Conservation (phyloP, 2,329 filamentous ascomycete species). For the Fusarium sterilihyphosum region DNA sequence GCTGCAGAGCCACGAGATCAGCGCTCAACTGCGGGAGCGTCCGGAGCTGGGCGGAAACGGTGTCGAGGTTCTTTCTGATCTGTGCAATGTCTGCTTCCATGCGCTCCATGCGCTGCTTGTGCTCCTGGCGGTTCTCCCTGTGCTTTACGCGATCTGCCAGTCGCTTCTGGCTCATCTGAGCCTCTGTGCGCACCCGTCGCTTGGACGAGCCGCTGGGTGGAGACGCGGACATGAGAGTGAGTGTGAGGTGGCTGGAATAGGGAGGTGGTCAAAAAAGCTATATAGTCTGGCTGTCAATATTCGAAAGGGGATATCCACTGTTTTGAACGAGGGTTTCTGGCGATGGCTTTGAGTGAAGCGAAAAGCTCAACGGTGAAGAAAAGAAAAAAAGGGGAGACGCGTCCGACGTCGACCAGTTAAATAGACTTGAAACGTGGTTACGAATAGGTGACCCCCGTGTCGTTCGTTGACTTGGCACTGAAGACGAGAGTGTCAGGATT, state of each 20-base stretch:
- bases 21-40: constrained; percentile 16
- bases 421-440: constrained; percentile 3
- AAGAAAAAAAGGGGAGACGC: background rate
- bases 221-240: constrained; percentile 24
- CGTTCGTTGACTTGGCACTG: background rate
- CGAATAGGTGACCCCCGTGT: background rate
- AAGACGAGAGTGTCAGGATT: background rate
- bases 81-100: constrained; percentile 41
- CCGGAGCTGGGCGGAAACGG: constrained; percentile 30
- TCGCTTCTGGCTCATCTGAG: constrained; percentile 42
- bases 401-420: constrained; percentile 36
- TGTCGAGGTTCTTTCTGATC: constrained; percentile 36
- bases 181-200: constrained; percentile 38
- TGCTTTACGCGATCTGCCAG: constrained; percentile 41
- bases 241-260: background rate
- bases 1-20: constrained; percentile 23
- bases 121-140: constrained; percentile 40
- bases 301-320: constrained; percentile 1
- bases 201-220: constrained; percentile 27
- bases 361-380: background rate
- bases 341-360: background rate
- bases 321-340: constrained; percentile 3
- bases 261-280: background rate
- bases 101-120: constrained; percentile 39
- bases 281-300: background rate